These are phyloP conservation scores for Annona cherimola DNA, from an alignment of 164 flowering plant species.

Conservation along the genomic window DNA sequence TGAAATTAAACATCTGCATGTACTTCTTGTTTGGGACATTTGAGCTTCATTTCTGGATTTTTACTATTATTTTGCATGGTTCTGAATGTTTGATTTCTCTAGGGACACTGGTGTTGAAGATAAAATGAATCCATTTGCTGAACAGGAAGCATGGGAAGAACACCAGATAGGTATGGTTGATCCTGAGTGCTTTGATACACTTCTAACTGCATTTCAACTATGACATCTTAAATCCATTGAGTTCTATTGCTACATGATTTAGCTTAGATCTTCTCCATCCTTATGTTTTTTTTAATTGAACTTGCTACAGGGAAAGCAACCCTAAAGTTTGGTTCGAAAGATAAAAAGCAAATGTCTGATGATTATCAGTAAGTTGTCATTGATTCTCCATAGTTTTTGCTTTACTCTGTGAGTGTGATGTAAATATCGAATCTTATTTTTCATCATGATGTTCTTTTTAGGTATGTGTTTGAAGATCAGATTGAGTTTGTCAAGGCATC, in stretches of 20 bases:
- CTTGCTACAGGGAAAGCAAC: conserved; percentile 78
- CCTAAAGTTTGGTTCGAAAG: conserved; percentile 74
- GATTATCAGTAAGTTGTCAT: conserved; percentile 67
- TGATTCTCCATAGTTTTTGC: background rate
- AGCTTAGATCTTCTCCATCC: background rate
- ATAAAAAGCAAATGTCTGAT: conserved; percentile 53
- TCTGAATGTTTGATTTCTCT: conserved; percentile 1
- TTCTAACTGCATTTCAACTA: background rate
- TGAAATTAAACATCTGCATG: background rate
- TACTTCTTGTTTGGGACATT: background rate
- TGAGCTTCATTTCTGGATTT: background rate
- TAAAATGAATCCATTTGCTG: conserved; percentile 98
- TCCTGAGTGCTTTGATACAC: background rate
- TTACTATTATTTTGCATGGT: no score
- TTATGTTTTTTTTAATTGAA: conserved; percentile 4
- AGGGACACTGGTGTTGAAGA: conserved; percentile 66
- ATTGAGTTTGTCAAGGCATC: conserved; percentile 83
- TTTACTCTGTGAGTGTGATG: background rate
- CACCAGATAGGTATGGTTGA: conserved; percentile 74
- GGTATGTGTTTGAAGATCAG: conserved; percentile 96
- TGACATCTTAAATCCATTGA: background rate
- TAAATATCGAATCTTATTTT: background rate
- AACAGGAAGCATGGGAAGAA: conserved; percentile 99
- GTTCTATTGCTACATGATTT: conserved; percentile 4
- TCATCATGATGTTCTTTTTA: conserved; percentile 9